Conservation (phyloP, 2,329 filamentous ascomycete genomes). For the Helotiales sp. region DNA sequence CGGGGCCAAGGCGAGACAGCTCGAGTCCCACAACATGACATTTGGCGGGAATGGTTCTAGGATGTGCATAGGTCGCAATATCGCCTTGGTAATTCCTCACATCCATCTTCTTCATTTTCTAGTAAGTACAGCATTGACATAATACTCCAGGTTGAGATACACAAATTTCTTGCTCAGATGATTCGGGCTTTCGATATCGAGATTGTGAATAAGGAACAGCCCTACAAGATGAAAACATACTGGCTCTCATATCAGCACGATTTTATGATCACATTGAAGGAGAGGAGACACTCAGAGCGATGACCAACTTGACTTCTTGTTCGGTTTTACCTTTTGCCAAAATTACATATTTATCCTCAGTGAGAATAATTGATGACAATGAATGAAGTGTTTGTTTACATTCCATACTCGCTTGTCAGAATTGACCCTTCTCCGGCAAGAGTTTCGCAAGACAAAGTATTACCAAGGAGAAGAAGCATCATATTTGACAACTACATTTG, state of each 20-base stretch:
- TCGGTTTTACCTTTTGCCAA: not conserved
- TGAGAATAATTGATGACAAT: not conserved
- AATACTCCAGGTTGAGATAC: conserved; percentile 3
- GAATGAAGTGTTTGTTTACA: not conserved
- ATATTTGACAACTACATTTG: no score
- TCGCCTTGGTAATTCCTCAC: not conserved
- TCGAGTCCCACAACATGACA: conserved; percentile 7
- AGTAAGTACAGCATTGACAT: not conserved
- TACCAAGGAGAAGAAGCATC: not conserved
- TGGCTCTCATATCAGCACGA: conserved; percentile 11
- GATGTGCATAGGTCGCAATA: conserved; percentile 6
- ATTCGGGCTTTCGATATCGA: conserved; percentile 10
- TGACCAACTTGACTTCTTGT: not conserved
- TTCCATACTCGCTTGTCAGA: not conserved
- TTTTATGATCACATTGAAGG: conserved; percentile 4
- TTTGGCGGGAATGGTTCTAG: conserved; percentile 9
- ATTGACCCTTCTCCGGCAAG: not conserved
- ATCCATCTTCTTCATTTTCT: not conserved
- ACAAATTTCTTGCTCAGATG: conserved; percentile 14
- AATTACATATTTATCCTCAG: not conserved
- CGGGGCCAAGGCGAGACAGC: conserved; percentile 51
- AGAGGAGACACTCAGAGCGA: not conserved
- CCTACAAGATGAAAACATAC: conserved; percentile 6
- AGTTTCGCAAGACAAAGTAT: not conserved
- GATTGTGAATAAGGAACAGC: conserved; percentile 11